These are phyloP conservation scores for Tetraselmis chui DNA, from an alignment of 139 green algal genomes.

Conservation along the genomic window DNA sequence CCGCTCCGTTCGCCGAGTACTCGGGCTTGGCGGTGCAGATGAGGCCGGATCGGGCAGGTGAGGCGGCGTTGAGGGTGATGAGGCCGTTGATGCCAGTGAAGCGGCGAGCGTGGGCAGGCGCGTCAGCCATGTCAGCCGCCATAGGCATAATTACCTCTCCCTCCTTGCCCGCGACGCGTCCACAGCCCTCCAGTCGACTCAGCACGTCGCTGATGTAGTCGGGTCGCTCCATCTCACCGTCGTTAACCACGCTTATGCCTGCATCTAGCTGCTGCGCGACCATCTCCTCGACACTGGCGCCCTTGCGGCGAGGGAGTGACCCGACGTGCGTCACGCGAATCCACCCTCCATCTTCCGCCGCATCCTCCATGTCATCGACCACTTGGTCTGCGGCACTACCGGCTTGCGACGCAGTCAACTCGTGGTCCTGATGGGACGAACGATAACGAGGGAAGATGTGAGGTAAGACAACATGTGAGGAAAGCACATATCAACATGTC, in stretches of 20 bases:
- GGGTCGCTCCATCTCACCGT: background rate
- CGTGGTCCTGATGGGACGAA: too few species aligned
- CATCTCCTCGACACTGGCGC: background rate
- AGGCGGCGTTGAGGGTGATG: background rate
- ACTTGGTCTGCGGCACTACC: too few species aligned
- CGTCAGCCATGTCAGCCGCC: background rate
- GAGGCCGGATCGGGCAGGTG: background rate
- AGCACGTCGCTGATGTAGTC: slow-evolving; percentile 1
- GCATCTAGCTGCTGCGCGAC: background rate
- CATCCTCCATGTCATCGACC: too few species aligned
- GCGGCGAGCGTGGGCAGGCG: background rate
- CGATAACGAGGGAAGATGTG: too few species aligned
- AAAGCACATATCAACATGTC: too few species aligned
- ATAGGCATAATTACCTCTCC: background rate
- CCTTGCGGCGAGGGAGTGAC: background rate
- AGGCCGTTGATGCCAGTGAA: background rate
- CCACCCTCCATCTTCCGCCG: background rate
- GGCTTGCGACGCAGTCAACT: too few species aligned
- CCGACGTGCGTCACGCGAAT: background rate
- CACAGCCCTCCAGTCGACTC: background rate
- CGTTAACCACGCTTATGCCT: background rate
- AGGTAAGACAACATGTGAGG: too few species aligned
- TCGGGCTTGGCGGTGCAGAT: background rate
- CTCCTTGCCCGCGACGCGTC: background rate
- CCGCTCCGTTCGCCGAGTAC: background rate